Evolutionary conservation across 2,329 filamentous ascomycete species (phyloP).

Genomic region (Cadophora sp.): DNA sequence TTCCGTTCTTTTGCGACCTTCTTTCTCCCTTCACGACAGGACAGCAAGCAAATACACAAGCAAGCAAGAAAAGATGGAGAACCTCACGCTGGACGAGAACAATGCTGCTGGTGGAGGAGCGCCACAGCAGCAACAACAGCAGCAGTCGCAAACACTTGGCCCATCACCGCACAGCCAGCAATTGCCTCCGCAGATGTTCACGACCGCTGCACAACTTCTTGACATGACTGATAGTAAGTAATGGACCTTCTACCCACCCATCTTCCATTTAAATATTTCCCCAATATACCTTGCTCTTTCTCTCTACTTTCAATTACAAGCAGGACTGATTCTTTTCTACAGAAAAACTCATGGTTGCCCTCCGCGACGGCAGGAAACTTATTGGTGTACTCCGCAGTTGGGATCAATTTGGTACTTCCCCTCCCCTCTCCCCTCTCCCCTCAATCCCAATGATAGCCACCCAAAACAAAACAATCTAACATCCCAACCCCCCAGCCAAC

Average conservation of each 20-base stretch:
- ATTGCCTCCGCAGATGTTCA: constrained; percentile 95
- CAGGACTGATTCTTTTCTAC: constrained; percentile 15
- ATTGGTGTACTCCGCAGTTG: constrained; percentile 92
- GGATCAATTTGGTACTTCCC: constrained; percentile 89
- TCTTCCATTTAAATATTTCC: too few species aligned
- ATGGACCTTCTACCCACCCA: constrained; percentile 31
- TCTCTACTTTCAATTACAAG: neutral
- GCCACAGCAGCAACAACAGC: constrained; percentile 25
- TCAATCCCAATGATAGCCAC: constrained; percentile 6
- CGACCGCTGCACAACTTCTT: constrained; percentile 91
- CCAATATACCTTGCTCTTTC: neutral
- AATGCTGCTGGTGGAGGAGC: constrained; percentile 48
- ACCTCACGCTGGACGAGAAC: constrained; percentile 57
- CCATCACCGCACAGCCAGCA: constrained; percentile 57
- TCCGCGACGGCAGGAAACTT: constrained; percentile 93
- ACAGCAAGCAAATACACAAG: constrained; percentile 1
- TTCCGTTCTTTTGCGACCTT: neutral
- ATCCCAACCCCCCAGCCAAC: constrained; percentile 69
- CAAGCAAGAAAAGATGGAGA: constrained; percentile 55
- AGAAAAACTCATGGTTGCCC: constrained; percentile 94
- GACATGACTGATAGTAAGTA: constrained; percentile 95
- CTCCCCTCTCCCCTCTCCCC: constrained; percentile 16
- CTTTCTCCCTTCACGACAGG: constrained; percentile 6
- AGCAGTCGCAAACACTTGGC: constrained; percentile 29
- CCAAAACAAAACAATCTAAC: constrained; percentile 28